Evolutionary conservation across 768 basidiomycete genomes (phyloP), one percentile per base, ranked within the genome.

Genomic region (Boletus insuetus): DNA sequence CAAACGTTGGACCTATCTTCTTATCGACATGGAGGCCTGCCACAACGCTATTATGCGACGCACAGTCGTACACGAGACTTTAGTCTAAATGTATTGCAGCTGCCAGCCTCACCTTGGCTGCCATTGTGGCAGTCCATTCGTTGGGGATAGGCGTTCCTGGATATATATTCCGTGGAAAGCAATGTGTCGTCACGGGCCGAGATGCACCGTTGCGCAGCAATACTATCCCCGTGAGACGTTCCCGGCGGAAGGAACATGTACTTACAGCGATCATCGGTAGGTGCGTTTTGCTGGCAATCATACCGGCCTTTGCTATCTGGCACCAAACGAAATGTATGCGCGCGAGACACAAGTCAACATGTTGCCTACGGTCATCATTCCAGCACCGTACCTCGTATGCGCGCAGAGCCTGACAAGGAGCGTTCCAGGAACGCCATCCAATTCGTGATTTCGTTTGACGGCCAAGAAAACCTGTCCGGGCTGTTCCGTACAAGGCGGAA

Each of bases 1-100:
- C 4, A n/a, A 62, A 59, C 60, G 53, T 43, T 58, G 47, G 43
- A 43, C 20, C 31, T 35, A 48, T 26, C 26, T 24, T 29, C 51
- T 35, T 40, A 43, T 43, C 46, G 44, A 47, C 44, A 45, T 48
- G 62, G 51, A 35, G 37, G 56, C 35, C 39, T 22, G 42, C 37
- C 47, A 53, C 35, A 8, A 37, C 8, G 2, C 29, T 29, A 29
- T 29, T 29, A 29, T n/a, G 26, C 39, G 47, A 24, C 35, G 37
- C 6, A 48, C 11, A 4, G 14, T 48, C 49, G 17, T 35, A 26
- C 40, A 54, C 26, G 29, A 54, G 14, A n/a, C 41, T 7, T 44
- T 22, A 11, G 29, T 37, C 44, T 22, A 20, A 45, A 38, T 16
- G 20, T 32, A 43, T 4, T 54, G n/a, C 35, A 49, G 43, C 43